Percentiles rank a stretch among this genome's conserved stretches.
Conservation (phyloP, 305 asterid species). For the Rubia occidens region DNA sequence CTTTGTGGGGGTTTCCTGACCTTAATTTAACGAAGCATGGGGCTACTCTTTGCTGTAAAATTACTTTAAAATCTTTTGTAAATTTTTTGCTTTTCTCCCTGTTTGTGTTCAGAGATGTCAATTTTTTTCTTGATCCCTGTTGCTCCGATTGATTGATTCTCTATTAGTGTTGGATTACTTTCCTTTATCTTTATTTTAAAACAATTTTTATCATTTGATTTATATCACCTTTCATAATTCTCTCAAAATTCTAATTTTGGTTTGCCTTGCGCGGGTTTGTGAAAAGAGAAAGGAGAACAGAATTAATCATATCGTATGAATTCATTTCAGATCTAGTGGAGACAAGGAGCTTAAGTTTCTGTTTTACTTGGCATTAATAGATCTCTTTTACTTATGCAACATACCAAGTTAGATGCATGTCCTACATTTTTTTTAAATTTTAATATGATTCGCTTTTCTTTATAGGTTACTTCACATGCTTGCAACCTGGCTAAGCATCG, state of each 20-base stretch:
- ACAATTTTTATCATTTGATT: conserved; percentile 4
- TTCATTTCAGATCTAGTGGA: background rate
- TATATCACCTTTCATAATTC: background rate
- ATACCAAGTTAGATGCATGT: conserved; percentile 9
- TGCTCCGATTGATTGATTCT: background rate
- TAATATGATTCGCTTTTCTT: conserved; percentile 12
- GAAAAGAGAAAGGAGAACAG: background rate
- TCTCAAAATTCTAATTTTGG: background rate
- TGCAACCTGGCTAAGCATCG: conserved; percentile 95
- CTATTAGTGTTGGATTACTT: background rate
- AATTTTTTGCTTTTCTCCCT: background rate
- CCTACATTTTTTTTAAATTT: background rate
- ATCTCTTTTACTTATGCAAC: background rate
- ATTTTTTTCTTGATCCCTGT: background rate
- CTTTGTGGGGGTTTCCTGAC: background rate
- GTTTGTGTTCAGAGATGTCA: background rate
- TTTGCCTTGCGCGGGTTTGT: background rate
- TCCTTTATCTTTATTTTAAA: background rate
- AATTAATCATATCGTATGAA: background rate
- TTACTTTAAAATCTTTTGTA: background rate
- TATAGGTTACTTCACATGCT: conserved; percentile 73
- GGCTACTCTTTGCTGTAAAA: background rate
- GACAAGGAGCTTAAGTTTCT: conserved; percentile 6
- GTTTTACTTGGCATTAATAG: background rate
- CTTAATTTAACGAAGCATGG: background rate